These are phyloP conservation scores for Drechslera avenae DNA, from an alignment of 2,329 filamentous ascomycete genomes.

Conservation along the genomic window DNA sequence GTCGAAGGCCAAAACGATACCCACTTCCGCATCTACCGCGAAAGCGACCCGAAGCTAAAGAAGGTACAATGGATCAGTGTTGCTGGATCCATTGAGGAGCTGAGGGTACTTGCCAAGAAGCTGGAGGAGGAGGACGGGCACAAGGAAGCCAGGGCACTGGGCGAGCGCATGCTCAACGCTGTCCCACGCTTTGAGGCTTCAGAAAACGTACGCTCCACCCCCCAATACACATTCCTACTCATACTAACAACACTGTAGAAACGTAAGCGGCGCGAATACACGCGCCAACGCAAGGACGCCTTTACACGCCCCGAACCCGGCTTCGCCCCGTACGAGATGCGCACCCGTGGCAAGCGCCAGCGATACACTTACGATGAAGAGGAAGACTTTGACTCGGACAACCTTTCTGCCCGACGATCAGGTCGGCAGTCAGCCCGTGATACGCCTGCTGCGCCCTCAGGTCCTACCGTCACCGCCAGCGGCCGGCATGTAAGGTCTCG, in stretches of 20 bases:
- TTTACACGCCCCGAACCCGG: conserved; percentile 87
- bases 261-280: conserved; percentile 89
- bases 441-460: conserved; percentile 71
- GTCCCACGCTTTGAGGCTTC: conserved; percentile 91
- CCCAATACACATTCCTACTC: no score
- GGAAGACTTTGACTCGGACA: conserved; percentile 74
- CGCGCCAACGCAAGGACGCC: conserved; percentile 80
- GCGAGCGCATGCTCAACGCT: conserved; percentile 76
- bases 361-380: conserved; percentile 97
- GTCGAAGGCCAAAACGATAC: conserved; percentile 95
- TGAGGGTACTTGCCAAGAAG: conserved; percentile 75
- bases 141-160: conserved; percentile 77
- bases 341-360: conserved; percentile 92
- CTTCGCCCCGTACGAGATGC: conserved; percentile 93
- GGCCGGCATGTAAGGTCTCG: conserved; percentile 81
- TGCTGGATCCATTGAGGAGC: conserved; percentile 86
- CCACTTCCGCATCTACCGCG: conserved; percentile 88
- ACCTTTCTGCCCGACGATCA: conserved; percentile 68
- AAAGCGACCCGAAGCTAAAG: conserved; percentile 80
- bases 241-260: conserved; percentile 63
- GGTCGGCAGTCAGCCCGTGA: conserved; percentile 72
- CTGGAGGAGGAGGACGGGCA: conserved; percentile 78
- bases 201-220: conserved; percentile 69
- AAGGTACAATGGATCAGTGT: conserved; percentile 91
- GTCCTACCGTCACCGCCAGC: conserved; percentile 75